phyloP scores from a whole-genome alignment of 805 yeast species.

The Saturnispora halmiae region DNA sequence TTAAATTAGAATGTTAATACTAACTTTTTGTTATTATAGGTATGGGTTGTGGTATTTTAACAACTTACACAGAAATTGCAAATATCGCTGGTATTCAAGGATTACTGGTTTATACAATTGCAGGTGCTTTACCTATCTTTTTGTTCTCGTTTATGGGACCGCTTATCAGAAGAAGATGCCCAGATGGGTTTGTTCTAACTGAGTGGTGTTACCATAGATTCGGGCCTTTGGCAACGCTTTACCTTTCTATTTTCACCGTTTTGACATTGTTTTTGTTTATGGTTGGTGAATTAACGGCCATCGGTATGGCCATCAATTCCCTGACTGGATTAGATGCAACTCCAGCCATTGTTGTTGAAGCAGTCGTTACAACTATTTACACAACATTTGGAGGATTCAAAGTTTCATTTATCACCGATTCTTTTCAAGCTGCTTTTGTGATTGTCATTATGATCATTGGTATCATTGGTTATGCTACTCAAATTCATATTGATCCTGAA shows the following conservation, averaged over 20 bases:
- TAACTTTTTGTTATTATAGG: constrained; percentile 34
- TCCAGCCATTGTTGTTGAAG: constrained; percentile 76
- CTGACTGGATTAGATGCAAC: constrained; percentile 72
- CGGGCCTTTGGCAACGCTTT: constrained; percentile 64
- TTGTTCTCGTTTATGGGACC: constrained; percentile 84
- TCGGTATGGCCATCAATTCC: constrained; percentile 66
- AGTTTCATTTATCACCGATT: constrained; percentile 81
- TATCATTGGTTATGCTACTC: constrained; percentile 68
- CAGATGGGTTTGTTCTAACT: constrained; percentile 83
- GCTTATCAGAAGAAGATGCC: constrained; percentile 63
- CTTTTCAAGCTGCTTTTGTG: constrained; percentile 72
- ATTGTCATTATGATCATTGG: constrained; percentile 59
- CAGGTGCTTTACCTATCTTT: constrained; percentile 78
- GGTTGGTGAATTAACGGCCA: constrained; percentile 80
- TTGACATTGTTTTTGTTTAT: constrained; percentile 78
- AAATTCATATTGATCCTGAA: constrained; percentile 54
- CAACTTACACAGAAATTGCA: constrained; percentile 82
- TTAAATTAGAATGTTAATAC: constrained; percentile 5
- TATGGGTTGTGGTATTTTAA: constrained; percentile 80
- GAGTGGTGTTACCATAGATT: constrained; percentile 89
- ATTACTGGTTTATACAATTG: constrained; percentile 64
- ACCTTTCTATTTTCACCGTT: constrained; percentile 72
- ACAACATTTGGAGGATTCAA: constrained; percentile 85
- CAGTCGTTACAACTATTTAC: constrained; percentile 79
- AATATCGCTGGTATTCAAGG: constrained; percentile 84